phyloP scores from a whole-genome alignment of 495 filamentous ascomycete genomes.

The Amniculicola lignicola region DNA sequence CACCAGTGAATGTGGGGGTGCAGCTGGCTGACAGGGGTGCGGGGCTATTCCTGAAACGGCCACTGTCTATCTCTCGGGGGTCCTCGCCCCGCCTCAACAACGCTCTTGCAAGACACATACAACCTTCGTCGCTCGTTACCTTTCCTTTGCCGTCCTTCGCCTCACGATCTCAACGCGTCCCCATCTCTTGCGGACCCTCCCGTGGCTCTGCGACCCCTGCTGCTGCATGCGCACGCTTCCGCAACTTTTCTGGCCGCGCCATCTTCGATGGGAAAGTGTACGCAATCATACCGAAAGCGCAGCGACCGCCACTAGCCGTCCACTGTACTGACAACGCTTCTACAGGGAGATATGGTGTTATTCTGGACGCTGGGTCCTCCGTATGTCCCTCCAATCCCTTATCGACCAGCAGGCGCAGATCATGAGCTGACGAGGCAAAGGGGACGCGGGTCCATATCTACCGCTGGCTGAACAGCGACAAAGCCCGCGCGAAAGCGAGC shows the following conservation, averaged over 20 bases:
- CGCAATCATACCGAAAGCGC: conserved; percentile 23
- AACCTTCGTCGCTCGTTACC: conserved; percentile 28
- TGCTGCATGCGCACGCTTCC: conserved; percentile 24
- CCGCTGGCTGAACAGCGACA: conserved; percentile 74
- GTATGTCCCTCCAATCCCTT: conserved; percentile 42
- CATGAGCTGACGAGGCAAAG: conserved; percentile 38
- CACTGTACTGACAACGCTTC: conserved; percentile 8
- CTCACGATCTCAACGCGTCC: background rate
- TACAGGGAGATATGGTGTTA: conserved; percentile 60
- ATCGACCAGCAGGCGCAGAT: background rate
- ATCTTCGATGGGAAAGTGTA: conserved; percentile 37
- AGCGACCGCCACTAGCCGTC: background rate
- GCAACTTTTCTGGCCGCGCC: conserved; percentile 16
- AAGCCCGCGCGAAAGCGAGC: conserved; percentile 61
- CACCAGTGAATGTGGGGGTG: background rate
- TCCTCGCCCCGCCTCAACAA: background rate
- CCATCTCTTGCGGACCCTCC: background rate
- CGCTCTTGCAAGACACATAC: conserved; percentile 1
- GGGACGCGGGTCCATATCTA: conserved; percentile 94
- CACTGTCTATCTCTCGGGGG: conserved; percentile 3
- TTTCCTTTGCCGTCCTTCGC: background rate
- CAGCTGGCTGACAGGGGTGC: too few species aligned
- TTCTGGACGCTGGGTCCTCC: conserved; percentile 69
- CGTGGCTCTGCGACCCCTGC: background rate
- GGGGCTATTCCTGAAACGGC: conserved; percentile 11